Evolutionary conservation across 768 basidiomycete genomes (phyloP), one percentile per base, ranked within the genome.

Genomic region (Boletus huronensis): DNA sequence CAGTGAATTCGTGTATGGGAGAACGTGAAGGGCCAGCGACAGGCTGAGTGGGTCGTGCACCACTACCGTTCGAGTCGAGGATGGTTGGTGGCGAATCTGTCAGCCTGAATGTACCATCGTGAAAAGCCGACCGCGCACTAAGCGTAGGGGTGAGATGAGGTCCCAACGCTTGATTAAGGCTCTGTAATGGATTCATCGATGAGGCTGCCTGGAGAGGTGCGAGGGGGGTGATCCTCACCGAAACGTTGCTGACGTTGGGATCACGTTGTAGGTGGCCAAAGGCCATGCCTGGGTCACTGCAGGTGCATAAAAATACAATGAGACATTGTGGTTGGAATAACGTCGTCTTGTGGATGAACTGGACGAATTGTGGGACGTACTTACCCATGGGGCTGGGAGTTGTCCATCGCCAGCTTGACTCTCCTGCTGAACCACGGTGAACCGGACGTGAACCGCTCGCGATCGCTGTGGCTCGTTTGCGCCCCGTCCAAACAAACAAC

Each of bases 261-360:
- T 85, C 82, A 65, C 83, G 75, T 55, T 77, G 75, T 65, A 85
- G 74, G 68, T 83, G 83, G 57, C 74, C 76, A 75, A 84, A 85
- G 64, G 82, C 75, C 81, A 85, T 84, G 59, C 71, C 72, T 57
- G 77, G 71, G 67, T 84, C 83, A 71, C 82, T 84, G 67, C 36
- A 68, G 56, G 63, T 65, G 69, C 39, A 31, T 29, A 39, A 58
- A 50, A 54, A 57, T 52, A 40, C 21, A 29, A 35, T 59, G 48
- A 58, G 58, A 55, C 55, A 62, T 65, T 31, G 52, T 13, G 35
- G 38, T 50, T 13, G 32, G 48, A 31, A 23, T 31, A 36, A 23
- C 28, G 53, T 52, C 32, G 54, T 31, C n/a, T 36, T 39, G 32
- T 19, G 23, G 50, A 19, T 35, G 51, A 23, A 21, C 35, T 34